Base-by-base conservation (phyloP, 805 yeast genomes). In the Lipomyces anomalus region DNA sequence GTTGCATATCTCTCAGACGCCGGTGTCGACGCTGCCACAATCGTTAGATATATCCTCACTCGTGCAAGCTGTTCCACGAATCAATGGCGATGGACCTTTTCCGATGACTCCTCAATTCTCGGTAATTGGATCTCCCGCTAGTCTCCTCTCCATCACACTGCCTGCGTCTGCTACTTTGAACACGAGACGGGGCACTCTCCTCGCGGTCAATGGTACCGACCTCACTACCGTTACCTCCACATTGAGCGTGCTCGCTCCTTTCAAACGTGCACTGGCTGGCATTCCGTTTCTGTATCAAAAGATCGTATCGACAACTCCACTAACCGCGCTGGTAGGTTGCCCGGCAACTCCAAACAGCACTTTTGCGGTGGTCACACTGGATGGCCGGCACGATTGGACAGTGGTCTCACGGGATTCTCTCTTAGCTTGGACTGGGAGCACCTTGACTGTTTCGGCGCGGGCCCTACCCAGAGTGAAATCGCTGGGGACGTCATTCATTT, bases 391-490 rank as follows among this genome's bases (percentile, higher is more conserved):
- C 22, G 65, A 64, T 40, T 75, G 80, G 80, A 60, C 60, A 3
- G 61, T 76, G 9, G 50, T 67, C 18, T 58, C 62, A 30, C 67
- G 69, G 26, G 52, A 60, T 20, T 68, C 66, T 36, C 48, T 75
- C 4, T 63, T 71, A 22, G 74, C 79, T 17, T 75, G 74, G 71
- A 58, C 73, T 2, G 79, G 71, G 34, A 52, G 58, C 20, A 57
- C 64, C 20, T 54, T 68, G 29, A 40, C 47, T 18, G 48, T 63
- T 17, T 37, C 37, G 20, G 59, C 69, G 13, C 46, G 45, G 35
- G 42, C 48, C 57, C 22, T 52, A 39, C 32, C 57, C n/a, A 30
- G 38, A 11, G 36, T 48, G 16, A 2, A 4, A 11, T 24, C 55
- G 61, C 4, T 61, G 65, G 51, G 55, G 64, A 46, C 66, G 58